These are phyloP conservation scores for Dalechampia spathulata DNA, from an alignment of 441 rosid species.

Conservation along the genomic window DNA sequence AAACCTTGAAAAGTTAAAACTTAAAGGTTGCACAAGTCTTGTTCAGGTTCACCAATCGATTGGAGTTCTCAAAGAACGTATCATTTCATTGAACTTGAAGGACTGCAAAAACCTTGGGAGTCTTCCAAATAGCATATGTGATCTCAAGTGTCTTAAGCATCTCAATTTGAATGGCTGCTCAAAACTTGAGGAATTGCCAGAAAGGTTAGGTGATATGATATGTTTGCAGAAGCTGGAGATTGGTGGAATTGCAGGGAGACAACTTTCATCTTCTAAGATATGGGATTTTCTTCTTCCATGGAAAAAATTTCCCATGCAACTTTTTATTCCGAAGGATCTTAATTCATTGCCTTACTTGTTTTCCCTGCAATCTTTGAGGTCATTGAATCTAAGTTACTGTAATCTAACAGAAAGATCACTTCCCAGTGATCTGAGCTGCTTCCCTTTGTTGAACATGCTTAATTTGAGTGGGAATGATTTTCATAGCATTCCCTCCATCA, in stretches of 20 bases:
- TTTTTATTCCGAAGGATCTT: not conserved
- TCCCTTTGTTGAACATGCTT: slow-evolving; percentile 24
- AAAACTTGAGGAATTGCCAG: slow-evolving; percentile 10
- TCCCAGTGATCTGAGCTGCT: slow-evolving; percentile 26
- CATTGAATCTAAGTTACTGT: slow-evolving; percentile 32
- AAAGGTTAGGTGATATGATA: slow-evolving; percentile 6
- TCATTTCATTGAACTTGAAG: not conserved
- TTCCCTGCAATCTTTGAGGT: slow-evolving; percentile 24
- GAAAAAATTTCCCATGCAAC: slow-evolving; percentile 4
- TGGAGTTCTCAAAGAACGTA: slow-evolving; percentile 5
- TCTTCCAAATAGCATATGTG: slow-evolving; percentile 9
- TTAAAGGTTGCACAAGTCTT: slow-evolving; percentile 11
- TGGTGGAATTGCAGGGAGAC: not conserved
- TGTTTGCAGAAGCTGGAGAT: slow-evolving; percentile 11
- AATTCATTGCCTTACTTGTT: slow-evolving; percentile 17
- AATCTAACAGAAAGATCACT: slow-evolving; percentile 31
- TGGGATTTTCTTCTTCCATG: slow-evolving; percentile 10
- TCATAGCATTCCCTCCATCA: slow-evolving; percentile 28
- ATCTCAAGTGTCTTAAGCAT: slow-evolving; percentile 9
- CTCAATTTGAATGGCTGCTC: slow-evolving; percentile 17
- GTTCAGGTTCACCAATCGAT: slow-evolving; percentile 4
- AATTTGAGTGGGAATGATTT: slow-evolving; percentile 34
- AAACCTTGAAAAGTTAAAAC: slow-evolving; percentile 17
- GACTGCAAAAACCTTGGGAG: slow-evolving; percentile 9
- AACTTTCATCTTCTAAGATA: not conserved